A percentile compares a stretch with the other conserved stretches of the same genome.
phyloP scores from a whole-genome alignment of 352 stramenopile species.

The Phytophthora hibernalis region DNA sequence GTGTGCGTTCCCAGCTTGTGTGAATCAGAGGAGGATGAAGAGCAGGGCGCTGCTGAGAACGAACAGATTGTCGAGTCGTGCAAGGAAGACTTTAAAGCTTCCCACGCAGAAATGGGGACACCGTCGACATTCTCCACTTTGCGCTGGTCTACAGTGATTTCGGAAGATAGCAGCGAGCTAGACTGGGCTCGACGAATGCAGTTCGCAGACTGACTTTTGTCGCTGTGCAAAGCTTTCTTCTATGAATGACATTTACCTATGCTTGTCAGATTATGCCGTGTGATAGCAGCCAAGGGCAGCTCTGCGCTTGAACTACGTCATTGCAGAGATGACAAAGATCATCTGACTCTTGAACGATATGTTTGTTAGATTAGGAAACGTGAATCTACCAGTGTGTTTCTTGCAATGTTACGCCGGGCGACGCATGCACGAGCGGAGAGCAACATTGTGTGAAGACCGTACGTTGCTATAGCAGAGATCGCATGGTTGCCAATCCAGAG shows the following conservation, averaged over 20 bases:
- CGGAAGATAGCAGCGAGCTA: constrained; percentile 86
- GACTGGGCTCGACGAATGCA: constrained; percentile 81
- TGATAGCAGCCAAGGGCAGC: constrained; percentile 12
- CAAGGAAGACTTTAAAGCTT: constrained; percentile 54
- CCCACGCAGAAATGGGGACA: constrained; percentile 29
- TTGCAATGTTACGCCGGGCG: constrained; percentile 57
- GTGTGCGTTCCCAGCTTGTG: constrained; percentile 85
- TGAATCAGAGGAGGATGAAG: constrained; percentile 38
- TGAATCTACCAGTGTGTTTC: constrained; percentile 65
- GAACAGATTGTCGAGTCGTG: constrained; percentile 56
- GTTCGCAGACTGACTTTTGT: constrained; percentile 44
- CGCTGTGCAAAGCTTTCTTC: constrained; percentile 14
- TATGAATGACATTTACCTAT: constrained; percentile 37
- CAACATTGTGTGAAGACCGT: constrained; percentile 55
- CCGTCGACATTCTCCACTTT: constrained; percentile 72
- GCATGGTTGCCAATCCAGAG: constrained; percentile 73
- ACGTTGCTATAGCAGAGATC: constrained; percentile 70
- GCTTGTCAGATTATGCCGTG: constrained; percentile 16
- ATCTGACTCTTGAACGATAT: neutral
- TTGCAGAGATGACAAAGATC: constrained; percentile 4
- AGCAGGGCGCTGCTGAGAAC: constrained; percentile 37
- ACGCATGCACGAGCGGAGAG: constrained; percentile 46
- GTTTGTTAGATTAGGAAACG: constrained; percentile 73
- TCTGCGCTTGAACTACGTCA: constrained; percentile 3
- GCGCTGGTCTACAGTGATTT: constrained; percentile 81